A percentile compares a stretch with the other conserved stretches of the same genome.
Evolutionary conservation across 2,329 filamentous ascomycete species (phyloP).

Genomic region (Aspergillus ochraceus): DNA sequence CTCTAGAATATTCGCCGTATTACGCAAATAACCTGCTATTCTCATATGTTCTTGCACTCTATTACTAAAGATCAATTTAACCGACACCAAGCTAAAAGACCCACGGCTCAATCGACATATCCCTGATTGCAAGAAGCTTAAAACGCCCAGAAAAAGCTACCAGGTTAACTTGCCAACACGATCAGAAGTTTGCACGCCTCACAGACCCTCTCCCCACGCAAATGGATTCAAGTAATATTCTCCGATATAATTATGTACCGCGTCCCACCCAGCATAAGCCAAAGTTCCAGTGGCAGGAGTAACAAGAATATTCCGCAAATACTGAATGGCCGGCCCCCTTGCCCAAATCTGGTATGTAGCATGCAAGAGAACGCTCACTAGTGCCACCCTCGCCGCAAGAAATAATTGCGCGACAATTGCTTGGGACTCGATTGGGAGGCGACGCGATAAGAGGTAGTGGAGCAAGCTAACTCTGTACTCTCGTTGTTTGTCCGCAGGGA

Average conservation of each 20-base stretch:
- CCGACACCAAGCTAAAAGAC: too few relatives aligned
- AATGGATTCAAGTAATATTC: constrained; percentile 2
- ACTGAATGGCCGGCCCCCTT: background rate
- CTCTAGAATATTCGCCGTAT: background rate
- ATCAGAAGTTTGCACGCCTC: background rate
- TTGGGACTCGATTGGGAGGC: background rate
- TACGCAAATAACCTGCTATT: background rate
- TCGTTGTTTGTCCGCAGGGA: background rate
- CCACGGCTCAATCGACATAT: background rate
- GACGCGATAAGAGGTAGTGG: background rate
- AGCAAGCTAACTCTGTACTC: background rate
- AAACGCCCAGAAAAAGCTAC: background rate
- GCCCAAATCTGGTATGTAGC: background rate
- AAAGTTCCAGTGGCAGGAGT: background rate
- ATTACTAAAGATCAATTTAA: too few relatives aligned
- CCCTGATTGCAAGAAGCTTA: background rate
- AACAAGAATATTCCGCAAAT: background rate
- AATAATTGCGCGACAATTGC: background rate
- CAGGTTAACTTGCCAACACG: background rate
- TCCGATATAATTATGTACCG: background rate
- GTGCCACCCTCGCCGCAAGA: background rate
- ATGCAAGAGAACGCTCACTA: background rate
- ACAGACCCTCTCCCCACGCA: background rate
- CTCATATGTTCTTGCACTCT: background rate
- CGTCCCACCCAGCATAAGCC: background rate